A percentile compares a stretch with the other conserved stretches of the same genome.
Conservation (phyloP, 1,284 basidiomycete species). For the Laetiporus sulphureus region DNA sequence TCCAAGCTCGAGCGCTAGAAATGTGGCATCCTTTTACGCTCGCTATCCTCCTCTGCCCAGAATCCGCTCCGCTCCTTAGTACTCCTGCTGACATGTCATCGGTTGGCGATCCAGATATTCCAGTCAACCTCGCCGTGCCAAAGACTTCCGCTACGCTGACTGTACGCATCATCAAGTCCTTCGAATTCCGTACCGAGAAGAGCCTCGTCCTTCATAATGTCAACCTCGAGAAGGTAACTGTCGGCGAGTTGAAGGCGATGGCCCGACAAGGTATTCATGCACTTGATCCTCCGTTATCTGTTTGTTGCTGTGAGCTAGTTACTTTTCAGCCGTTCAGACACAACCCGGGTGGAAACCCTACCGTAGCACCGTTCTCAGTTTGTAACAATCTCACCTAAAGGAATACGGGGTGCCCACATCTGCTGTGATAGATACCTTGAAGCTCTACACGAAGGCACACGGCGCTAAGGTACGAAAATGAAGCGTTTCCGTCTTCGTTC, state of each 20-base stretch:
- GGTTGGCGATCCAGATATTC: no score
- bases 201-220: slow-evolving; percentile 80
- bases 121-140: no score
- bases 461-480: slow-evolving; percentile 70
- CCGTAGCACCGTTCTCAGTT: slow-evolving; percentile 63
- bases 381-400: slow-evolving; percentile 10
- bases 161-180: slow-evolving; percentile 93
- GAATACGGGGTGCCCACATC: neutral
- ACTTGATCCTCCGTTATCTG: slow-evolving; percentile 8
- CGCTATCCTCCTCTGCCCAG: no score
- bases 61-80: no score
- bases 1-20: no score
- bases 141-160: slow-evolving; percentile 83
- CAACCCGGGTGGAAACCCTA: slow-evolving; percentile 85
- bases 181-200: slow-evolving; percentile 88
- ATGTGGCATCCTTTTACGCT: no score
- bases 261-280: slow-evolving; percentile 50
- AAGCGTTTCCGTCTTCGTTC: neutral
- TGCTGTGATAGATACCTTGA: slow-evolving; percentile 74
- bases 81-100: no score
- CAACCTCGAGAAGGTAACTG: slow-evolving; percentile 75
- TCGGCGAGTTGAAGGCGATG: slow-evolving; percentile 69
- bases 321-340: slow-evolving; percentile 54
- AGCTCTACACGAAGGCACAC: slow-evolving; percentile 92
- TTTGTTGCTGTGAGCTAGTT: slow-evolving; percentile 1